A percentile compares a stretch with the other conserved stretches of the same genome.
Conservation (phyloP, 2,329 filamentous ascomycete species). For the Alternaria arborescens region DNA sequence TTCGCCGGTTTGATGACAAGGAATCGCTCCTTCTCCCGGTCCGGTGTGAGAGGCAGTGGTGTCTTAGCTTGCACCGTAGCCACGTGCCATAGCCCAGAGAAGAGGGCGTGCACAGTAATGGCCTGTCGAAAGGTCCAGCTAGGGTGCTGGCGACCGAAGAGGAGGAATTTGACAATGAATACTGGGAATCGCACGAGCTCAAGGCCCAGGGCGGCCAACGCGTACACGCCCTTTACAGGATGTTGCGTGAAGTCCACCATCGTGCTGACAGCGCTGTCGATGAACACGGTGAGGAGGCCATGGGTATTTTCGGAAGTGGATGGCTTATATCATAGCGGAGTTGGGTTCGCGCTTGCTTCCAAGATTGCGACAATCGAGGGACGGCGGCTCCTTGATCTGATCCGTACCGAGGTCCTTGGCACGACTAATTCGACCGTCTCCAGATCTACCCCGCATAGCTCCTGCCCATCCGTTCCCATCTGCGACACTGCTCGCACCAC, state of each 20-base stretch:
- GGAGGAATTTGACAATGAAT: conserved; percentile 50
- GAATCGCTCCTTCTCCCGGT: conserved; percentile 52
- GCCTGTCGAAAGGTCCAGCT: conserved; percentile 54
- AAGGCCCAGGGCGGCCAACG: conserved; percentile 46
- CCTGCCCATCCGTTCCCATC: neutral
- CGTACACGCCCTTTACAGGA: conserved; percentile 54
- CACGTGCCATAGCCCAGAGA: conserved; percentile 44
- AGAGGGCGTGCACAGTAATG: conserved; percentile 46
- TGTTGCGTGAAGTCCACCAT: conserved; percentile 42
- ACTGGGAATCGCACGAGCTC: conserved; percentile 51
- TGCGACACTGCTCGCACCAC: too few relatives aligned
- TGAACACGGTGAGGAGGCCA: neutral
- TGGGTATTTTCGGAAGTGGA: neutral
- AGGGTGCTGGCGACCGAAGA: conserved; percentile 50
- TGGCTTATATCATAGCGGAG: neutral
- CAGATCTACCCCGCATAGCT: neutral
- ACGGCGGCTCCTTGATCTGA: too few relatives aligned
- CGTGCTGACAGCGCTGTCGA: neutral
- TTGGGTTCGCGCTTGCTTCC: neutral
- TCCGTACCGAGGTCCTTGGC: conserved; percentile 10
- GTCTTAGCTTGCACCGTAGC: conserved; percentile 38
- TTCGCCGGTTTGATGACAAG: conserved; percentile 40
- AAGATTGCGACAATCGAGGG: neutral
- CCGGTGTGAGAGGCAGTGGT: conserved; percentile 48
- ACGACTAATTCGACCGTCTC: neutral